Evolutionary conservation across 257 asterid genomes (phyloP), one percentile per base, ranked within the genome.

Genomic region (Parsonsia alboflavescens): DNA sequence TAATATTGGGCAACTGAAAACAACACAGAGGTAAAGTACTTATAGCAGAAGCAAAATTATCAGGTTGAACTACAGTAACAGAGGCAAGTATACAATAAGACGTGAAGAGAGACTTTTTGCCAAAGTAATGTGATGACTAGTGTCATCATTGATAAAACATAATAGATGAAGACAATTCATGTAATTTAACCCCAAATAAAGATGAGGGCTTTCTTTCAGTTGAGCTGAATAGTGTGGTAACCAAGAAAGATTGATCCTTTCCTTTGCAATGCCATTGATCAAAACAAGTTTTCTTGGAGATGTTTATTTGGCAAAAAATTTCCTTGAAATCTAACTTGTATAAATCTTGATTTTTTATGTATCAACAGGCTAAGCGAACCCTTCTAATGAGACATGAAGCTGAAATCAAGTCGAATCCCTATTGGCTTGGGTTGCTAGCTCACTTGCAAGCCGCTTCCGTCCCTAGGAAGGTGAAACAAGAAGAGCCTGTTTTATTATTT

Each of bases 331-430:
- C 7, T 56, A 21, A 24, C 65, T n/a, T 66, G 61, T 45, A n/a
- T 52, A 41, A 53, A 41, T 54, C 21, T 33, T 21, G 26, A 15
- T 24, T 67, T 33, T 39, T 19, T 15, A 48, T 56, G 39, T 71
- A 22, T 46, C 74, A 67, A 62, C 86, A 95, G 99, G 99, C 99
- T 78, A 92, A 85, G 79, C 85, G 99, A 68, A 95, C 99, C 15
- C 86, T 95, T 84, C 85, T 95, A 70, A 95, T 95, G 99, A 90
- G 99, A 68, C 99, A 95, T 80, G 99, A 95, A 83, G 99, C 99
- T 44, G 98, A 95, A 85, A 92, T 86, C 76, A 95, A 95, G 85
- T 95, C 99, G 80, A 95, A 95, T 81, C 90, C 96, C 7, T 95
- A 95, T 85, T 95, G 98, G 99, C 90, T 95, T 76, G 99, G 99